Evolutionary conservation across 2,329 filamentous ascomycete genomes (phyloP), one percentile per base, ranked within the genome.

Genomic region (Drechslerella stenobrocha): DNA sequence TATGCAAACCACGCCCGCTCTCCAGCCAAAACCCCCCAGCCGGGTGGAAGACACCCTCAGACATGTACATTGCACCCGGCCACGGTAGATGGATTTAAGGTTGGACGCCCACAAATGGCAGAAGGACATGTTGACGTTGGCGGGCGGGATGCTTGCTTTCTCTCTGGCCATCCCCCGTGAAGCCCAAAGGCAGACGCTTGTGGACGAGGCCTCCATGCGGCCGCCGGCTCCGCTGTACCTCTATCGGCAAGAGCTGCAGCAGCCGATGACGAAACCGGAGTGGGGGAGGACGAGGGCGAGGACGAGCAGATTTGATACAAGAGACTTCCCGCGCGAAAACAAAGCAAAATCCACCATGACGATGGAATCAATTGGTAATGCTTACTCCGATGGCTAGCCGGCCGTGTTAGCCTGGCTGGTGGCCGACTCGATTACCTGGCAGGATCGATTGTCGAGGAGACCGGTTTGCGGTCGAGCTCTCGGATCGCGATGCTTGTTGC

Each of bases 251-350:
- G 63, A 67, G 63, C 48, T 67, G 63, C 63, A 59, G 55, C 48
- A 60, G 18, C 61, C 53, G 63, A 67, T 67, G 63, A 67, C 63
- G 63, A 67, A 67, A 67, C 63, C 46, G 58, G 63, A 52, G 63
- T 51, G 48, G 63, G 44, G 42, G 44, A 47, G 58, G 23, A 22
- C 44, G 22, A 47, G 13, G 11, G 22, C 7, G 37, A n/a, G 4
- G 15, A 20, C 22, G 9, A 42, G 6, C 5, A 37, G 15, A 37
- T 37, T 8, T 3, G 8, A 20, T 5, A 42, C 8, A 18, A 42
- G 15, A 18, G 37, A 13, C 37, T 42, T 18, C 34, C 34, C n/a
- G 8, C 8, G 3, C 2, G 37, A 34, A 59, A 35, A 13, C 34
- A 47, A 59, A 35, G 20, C 35, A 37, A 52, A 52, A 47, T 26